phyloP scores from a whole-genome alignment of 2,329 filamentous ascomycete species.

The Ophiostoma piceae region DNA sequence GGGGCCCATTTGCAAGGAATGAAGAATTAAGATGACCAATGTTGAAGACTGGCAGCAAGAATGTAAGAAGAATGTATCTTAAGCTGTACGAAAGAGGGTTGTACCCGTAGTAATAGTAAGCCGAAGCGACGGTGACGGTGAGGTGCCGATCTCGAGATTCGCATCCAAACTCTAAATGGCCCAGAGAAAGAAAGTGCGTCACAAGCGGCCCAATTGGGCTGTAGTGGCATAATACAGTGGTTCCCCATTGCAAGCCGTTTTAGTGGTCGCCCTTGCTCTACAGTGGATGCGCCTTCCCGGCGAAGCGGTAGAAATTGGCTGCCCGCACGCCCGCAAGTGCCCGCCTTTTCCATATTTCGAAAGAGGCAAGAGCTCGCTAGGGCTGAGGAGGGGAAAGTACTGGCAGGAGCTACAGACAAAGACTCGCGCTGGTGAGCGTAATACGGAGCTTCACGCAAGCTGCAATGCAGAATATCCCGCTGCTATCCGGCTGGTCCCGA shows the following conservation, averaged over 20 bases:
- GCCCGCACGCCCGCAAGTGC: background rate
- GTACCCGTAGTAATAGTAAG: background rate
- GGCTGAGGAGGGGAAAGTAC: background rate
- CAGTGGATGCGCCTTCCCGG: conserved; percentile 8
- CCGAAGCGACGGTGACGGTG: background rate
- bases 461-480: background rate
- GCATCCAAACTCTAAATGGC: background rate
- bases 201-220: conserved; percentile 3
- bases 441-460: background rate
- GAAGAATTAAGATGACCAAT: background rate
- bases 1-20: conserved; percentile 21
- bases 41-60: background rate
- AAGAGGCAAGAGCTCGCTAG: background rate
- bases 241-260: background rate
- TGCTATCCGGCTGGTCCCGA: conserved; percentile 8
- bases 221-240: conserved; percentile 6
- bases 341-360: background rate
- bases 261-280: background rate
- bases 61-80: background rate
- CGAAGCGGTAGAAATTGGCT: conserved; percentile 4
- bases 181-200: background rate
- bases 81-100: background rate
- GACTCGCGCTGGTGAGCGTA: background rate
- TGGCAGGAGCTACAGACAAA: background rate
- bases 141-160: conserved; percentile 6